These are phyloP conservation scores for Lactifluus subvellereus DNA, from an alignment of 768 basidiomycete species.

Conservation along the genomic window DNA sequence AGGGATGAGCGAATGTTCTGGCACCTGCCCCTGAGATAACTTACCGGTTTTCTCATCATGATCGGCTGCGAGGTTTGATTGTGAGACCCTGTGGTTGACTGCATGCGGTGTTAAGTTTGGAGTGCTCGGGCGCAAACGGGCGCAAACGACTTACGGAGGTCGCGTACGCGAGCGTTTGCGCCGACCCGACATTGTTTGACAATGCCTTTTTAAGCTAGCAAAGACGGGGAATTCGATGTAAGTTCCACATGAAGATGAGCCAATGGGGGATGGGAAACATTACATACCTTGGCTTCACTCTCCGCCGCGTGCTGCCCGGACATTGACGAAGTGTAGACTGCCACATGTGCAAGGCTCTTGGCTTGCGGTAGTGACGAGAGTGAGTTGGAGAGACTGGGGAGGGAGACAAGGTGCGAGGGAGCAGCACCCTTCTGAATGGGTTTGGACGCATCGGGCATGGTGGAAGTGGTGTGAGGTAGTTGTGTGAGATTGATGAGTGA, in stretches of 20 bases:
- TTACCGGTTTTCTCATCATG: constrained; percentile 34
- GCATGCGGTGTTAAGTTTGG: constrained; percentile 8
- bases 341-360: constrained; percentile 58
- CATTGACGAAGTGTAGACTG: constrained; percentile 58
- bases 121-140: constrained; percentile 6
- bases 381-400: constrained; percentile 65
- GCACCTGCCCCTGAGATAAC: not conserved
- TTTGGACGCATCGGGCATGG: constrained; percentile 38
- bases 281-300: constrained; percentile 67
- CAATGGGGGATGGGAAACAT: not conserved
- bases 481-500: not conserved
- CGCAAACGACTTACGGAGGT: constrained; percentile 17
- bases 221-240: constrained; percentile 21
- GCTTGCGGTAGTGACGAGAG: constrained; percentile 68
- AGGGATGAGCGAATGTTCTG: constrained; percentile 1
- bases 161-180: constrained; percentile 32
- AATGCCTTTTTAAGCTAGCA: constrained; percentile 57
- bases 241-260: not conserved
- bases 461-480: constrained; percentile 24
- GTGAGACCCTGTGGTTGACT: constrained; percentile 25
- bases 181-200: constrained; percentile 34
- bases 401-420: constrained; percentile 56
- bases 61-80: constrained; percentile 28
- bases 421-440: constrained; percentile 25
- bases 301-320: constrained; percentile 61